Percentiles rank a stretch among this genome's conserved stretches.
These are phyloP conservation scores for Flammula alnicola DNA, from an alignment of 1,284 basidiomycete species.

Conservation along the genomic window DNA sequence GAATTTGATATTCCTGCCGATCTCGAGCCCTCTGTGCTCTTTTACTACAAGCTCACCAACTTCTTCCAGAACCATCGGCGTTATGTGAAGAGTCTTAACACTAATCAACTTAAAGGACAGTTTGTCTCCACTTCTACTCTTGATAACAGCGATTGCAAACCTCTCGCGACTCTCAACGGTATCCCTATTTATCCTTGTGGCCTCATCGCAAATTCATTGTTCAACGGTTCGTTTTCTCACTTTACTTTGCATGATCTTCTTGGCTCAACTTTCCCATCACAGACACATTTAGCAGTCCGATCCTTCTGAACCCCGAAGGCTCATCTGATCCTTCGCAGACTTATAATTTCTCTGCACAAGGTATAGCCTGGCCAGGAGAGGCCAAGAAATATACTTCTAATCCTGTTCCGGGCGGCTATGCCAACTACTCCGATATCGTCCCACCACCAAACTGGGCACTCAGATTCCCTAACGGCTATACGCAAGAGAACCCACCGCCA, in stretches of 20 bases:
- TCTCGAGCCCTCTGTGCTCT: conserved; percentile 78
- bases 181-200: conserved; percentile 92
- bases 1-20: conserved; percentile 85
- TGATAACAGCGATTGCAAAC: conserved; percentile 86
- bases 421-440: conserved; percentile 61
- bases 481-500: conserved; percentile 68
- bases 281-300: conserved; percentile 83
- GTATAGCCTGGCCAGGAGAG: conserved; percentile 96
- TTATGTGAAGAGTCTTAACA: conserved; percentile 92
- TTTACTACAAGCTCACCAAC: conserved; percentile 97
- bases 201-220: conserved; percentile 96
- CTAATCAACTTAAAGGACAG: conserved; percentile 86
- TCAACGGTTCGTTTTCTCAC: conserved; percentile 75
- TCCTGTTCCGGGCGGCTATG: conserved; percentile 55
- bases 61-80: conserved; percentile 99
- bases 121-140: conserved; percentile 57
- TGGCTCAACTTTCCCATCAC: conserved; percentile 13
- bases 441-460: conserved; percentile 93
- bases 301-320: conserved; percentile 57
- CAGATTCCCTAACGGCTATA: conserved; percentile 81
- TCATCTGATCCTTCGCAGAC: conserved; percentile 51
- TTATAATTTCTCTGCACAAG: conserved; percentile 81
- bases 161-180: conserved; percentile 62
- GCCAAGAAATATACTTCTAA: conserved; percentile 82
- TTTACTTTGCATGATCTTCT: not conserved